A percentile compares a stretch with the other conserved stretches of the same genome.
Evolutionary conservation across 2,329 filamentous ascomycete genomes (phyloP).

Genomic region (Cladorrhinum sp.): DNA sequence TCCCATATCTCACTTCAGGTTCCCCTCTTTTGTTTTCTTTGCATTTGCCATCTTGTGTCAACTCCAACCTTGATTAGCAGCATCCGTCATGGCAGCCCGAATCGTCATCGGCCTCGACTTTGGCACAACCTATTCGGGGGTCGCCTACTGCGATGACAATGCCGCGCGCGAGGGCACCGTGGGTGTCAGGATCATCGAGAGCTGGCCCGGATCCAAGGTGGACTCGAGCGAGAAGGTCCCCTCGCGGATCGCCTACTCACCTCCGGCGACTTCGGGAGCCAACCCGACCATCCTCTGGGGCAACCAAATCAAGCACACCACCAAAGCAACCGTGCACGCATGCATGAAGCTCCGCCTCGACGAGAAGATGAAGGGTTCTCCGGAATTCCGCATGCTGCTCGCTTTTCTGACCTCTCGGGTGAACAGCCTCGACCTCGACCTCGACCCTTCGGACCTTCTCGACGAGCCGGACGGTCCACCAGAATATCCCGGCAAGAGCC

Average conservation of each 20-base stretch:
- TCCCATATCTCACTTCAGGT: background rate
- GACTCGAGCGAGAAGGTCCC: conserved; percentile 27
- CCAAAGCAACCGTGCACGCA: conserved; percentile 29
- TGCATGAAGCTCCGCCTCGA: conserved; percentile 35
- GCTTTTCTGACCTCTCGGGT: conserved; percentile 20
- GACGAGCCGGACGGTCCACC: conserved; percentile 11
- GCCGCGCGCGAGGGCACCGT: conserved; percentile 17
- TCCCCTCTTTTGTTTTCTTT: background rate
- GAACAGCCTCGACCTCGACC: conserved; percentile 2
- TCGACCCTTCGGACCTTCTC: conserved; percentile 7
- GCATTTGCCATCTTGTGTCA: too few relatives aligned
- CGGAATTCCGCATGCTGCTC: conserved; percentile 22
- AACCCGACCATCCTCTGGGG: conserved; percentile 20
- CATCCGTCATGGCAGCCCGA: background rate
- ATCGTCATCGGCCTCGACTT: conserved; percentile 22
- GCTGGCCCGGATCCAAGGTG: conserved; percentile 32
- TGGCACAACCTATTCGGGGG: conserved; percentile 25
- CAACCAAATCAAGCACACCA: conserved; percentile 25
- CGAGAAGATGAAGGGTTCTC: conserved; percentile 13
- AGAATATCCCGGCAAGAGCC: conserved; percentile 20
- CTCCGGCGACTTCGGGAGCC: conserved; percentile 1
- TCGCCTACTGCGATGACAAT: conserved; percentile 30
- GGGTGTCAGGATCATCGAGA: conserved; percentile 27
- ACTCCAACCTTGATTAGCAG: background rate
- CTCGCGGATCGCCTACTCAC: conserved; percentile 26